Conservation (phyloP, 495 filamentous ascomycete species). For the Penicillium ochrochloron region DNA sequence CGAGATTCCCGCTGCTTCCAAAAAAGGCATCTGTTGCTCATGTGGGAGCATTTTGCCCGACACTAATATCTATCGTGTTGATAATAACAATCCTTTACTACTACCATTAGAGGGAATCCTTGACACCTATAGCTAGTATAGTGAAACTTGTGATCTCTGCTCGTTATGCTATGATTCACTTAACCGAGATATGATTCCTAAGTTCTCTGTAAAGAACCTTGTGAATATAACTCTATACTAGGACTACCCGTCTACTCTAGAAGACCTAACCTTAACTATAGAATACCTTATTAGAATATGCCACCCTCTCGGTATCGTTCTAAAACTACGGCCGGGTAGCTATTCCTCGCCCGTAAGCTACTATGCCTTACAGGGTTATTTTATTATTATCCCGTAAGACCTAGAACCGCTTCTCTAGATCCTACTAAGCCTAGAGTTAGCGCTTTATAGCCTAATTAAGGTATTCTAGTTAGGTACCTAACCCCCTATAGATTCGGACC, state of each 20-base stretch:
- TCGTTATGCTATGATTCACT: not conserved
- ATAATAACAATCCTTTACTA: slow-evolving; percentile 1
- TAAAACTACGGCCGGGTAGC: not conserved
- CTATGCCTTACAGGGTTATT: not conserved
- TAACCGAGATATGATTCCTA: not conserved
- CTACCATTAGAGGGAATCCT: not conserved
- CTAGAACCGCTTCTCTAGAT: not conserved
- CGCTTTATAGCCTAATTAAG: not conserved
- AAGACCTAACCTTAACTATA: not conserved
- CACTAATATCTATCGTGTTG: not conserved
- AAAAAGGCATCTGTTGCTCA: not conserved
- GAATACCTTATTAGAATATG: not conserved
- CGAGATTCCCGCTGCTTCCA: not conserved
- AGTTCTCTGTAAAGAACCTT: not conserved
- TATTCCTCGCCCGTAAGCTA: not conserved
- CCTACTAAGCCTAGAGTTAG: not conserved
- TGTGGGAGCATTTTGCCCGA: not conserved
- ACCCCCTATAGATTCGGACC: not conserved
- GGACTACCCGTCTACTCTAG: not conserved
- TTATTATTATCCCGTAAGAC: not conserved
- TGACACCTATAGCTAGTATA: not conserved
- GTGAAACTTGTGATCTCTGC: not conserved
- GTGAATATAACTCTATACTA: not conserved
- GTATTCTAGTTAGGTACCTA: not conserved
- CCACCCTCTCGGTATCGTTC: not conserved